Conservation (phyloP, 75 land plant species). For the Larix kaempferi region DNA sequence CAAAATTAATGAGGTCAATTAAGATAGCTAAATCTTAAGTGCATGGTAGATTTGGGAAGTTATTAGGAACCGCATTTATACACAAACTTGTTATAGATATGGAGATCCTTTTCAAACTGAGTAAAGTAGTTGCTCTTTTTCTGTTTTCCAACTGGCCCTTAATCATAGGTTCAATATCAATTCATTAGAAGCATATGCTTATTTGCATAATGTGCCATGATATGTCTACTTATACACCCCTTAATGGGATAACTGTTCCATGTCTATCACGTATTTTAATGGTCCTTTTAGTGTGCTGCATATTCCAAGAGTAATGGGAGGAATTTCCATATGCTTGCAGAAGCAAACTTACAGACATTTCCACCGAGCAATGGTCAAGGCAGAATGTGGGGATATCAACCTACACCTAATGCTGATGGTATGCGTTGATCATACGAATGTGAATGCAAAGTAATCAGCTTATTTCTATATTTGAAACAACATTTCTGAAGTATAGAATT, state of each 20-base stretch:
- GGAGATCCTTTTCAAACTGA: not conserved
- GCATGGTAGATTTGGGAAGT: not conserved
- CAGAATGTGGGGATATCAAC: not conserved
- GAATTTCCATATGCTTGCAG: constrained; percentile 1
- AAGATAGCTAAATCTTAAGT: not conserved
- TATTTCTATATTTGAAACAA: not conserved
- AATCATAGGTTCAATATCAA: too few relatives aligned
- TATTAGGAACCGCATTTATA: not conserved
- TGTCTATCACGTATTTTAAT: not conserved
- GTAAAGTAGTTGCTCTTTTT: not conserved
- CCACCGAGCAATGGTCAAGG: not conserved
- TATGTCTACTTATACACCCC: not conserved
- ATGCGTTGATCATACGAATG: not conserved
- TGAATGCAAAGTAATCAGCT: not conserved
- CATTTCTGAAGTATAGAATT: not conserved
- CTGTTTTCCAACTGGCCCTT: not conserved
- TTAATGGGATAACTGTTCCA: not conserved
- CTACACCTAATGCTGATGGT: not conserved
- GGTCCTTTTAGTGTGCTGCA: not conserved
- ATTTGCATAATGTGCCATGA: not conserved
- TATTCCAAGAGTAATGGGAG: not conserved
- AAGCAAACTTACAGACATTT: constrained; percentile 8
- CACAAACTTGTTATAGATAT: not conserved
- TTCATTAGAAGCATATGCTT: not conserved
- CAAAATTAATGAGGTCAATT: not conserved